Evolutionary conservation across 306 rosid species (phyloP).

Genomic region (Aeschynomene evenia): DNA sequence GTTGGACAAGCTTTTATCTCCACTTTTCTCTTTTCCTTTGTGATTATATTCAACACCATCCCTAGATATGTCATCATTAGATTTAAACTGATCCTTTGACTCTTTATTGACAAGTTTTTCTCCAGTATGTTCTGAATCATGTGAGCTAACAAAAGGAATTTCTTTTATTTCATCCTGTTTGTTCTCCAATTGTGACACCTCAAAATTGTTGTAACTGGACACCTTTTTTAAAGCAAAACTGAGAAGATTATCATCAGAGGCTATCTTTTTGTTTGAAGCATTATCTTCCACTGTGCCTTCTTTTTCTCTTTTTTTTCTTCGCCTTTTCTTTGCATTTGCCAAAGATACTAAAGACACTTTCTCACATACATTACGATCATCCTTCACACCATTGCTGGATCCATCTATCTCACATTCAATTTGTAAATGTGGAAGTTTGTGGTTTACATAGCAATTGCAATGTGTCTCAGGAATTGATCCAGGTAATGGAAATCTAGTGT

Average conservation of each 20-base stretch:
- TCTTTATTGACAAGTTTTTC: constrained; percentile 16
- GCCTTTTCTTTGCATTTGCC: constrained; percentile 27
- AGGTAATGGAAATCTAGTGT: neutral
- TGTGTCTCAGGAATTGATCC: neutral
- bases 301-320: constrained; percentile 15
- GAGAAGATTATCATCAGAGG: constrained; percentile 20
- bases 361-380: neutral
- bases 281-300: constrained; percentile 11
- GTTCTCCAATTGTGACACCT: constrained; percentile 12
- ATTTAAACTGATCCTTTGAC: constrained; percentile 22
- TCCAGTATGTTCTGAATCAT: neutral
- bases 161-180: constrained; percentile 22
- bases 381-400: constrained; percentile 11
- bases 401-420: constrained; percentile 24
- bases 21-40: constrained; percentile 24
- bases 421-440: constrained; percentile 4
- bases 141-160: neutral
- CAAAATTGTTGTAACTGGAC: constrained; percentile 1
- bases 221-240: constrained; percentile 2
- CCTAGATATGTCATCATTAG: constrained; percentile 14
- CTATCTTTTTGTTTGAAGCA: constrained; percentile 18
- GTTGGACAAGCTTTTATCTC: constrained; percentile 20
- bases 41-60: neutral
- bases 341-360: constrained; percentile 4
- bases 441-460: neutral